A percentile compares a stretch with the other conserved stretches of the same genome.
These are phyloP conservation scores for Thraustochytrium sp. DNA, from an alignment of 352 stramenopile species.

Conservation along the genomic window DNA sequence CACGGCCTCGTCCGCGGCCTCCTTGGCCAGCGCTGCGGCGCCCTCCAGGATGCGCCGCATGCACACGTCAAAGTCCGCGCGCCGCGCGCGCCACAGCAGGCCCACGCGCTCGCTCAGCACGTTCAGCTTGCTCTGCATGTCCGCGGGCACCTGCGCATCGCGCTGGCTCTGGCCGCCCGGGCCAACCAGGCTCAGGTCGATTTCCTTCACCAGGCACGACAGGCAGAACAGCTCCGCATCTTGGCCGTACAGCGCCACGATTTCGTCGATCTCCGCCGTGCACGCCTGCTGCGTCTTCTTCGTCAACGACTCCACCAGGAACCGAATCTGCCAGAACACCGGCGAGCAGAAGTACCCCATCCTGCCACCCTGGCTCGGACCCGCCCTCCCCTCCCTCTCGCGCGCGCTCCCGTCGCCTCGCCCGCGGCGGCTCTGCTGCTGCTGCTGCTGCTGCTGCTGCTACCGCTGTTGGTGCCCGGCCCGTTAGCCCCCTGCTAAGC, in stretches of 20 bases:
- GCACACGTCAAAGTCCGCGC: neutral
- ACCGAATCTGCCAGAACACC: slow-evolving; percentile 32
- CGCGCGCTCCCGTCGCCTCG: neutral
- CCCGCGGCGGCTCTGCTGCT: neutral
- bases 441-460: slow-evolving; percentile 1
- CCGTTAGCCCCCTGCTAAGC: too few species aligned
- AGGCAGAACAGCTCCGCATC: slow-evolving; percentile 8
- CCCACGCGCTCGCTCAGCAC: neutral
- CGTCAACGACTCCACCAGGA: slow-evolving; percentile 8
- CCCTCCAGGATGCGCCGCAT: neutral
- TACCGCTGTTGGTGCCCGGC: neutral
- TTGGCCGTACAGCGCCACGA: slow-evolving; percentile 18
- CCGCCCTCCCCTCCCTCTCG: neutral
- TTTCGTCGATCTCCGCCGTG: neutral
- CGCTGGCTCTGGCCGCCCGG: neutral
- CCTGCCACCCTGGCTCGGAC: neutral
- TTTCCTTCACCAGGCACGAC: slow-evolving; percentile 21
- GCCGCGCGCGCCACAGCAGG: neutral
- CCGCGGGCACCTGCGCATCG: neutral
- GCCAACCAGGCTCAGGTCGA: neutral
- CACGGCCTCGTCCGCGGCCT: neutral
- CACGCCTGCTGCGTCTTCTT: slow-evolving; percentile 19
- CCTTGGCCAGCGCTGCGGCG: neutral
- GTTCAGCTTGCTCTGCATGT: neutral
- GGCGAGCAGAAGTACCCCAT: slow-evolving; percentile 35